Evolutionary conservation across 225 moss, liverwort and hornwort genomes (phyloP), one percentile per base, ranked within the genome.

Genomic region (Climacium dendroides): DNA sequence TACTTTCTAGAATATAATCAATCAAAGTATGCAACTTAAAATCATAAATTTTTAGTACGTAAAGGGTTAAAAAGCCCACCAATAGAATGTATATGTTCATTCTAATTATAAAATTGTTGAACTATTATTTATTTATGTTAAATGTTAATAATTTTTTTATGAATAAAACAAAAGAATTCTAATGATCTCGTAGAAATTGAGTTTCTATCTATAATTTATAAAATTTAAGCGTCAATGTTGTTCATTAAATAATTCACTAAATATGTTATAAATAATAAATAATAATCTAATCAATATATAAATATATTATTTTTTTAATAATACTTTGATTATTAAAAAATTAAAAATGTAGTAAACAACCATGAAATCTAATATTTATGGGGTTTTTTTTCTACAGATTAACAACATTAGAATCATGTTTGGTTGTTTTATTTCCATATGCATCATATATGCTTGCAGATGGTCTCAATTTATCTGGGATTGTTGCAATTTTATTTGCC

Each of bases 371-470:
- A 25, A 11, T 23, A 69, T 78, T 77, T 81, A 7, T 57, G 37
- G 7, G 37, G 7, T 60, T 39, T 29, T 60, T 66, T 0, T 39
- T 70, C 67, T 81, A 83, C 93, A 98, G 98, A 91, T 92, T 98
- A 86, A 95, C 96, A 84, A 94, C 94, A 70, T 73, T 98, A 89
- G 98, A 98, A 45, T 94, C 96, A 1, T 96, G 98, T 88, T 86
- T 98, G 89, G 95, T 96, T 91, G 96, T 95, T 74, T 92, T 98
- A 88, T 98, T 98, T 79, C 98, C 98, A 41, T 98, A 98, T 81
- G 92, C 94, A 73, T 93, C 98, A 53, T 98, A 98, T 39, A 98
- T 98, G 98, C 96, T 98, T 91, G 98, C 98, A 64, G 98, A 98
- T 93, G 89, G 94, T 78, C 91, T 96, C 25, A 88, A 94, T 19